A percentile compares a stretch with the other conserved stretches of the same genome.
phyloP scores from a whole-genome alignment of 345 rosid genomes.

The Pistacia atlantica region DNA sequence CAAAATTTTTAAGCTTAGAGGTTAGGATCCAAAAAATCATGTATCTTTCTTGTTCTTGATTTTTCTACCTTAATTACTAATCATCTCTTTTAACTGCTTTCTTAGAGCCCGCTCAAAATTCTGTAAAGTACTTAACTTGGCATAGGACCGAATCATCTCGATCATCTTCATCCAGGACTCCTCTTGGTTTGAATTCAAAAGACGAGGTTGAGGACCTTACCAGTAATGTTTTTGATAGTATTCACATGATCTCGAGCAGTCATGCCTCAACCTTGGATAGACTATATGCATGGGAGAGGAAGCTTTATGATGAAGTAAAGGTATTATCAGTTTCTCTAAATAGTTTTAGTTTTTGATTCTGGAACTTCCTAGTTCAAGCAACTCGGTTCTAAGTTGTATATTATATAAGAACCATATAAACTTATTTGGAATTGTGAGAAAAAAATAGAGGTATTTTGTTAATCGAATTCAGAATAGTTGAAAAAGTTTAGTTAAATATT shows the following conservation, averaged over 20 bases:
- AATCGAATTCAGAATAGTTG: no score
- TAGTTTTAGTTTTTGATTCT: not conserved
- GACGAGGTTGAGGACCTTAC: constrained; percentile 67
- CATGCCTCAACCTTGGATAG: constrained; percentile 95
- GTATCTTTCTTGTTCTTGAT: not conserved
- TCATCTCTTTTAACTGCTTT: constrained; percentile 24
- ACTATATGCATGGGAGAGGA: constrained; percentile 96
- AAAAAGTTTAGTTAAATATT: not conserved
- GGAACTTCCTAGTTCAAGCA: not conserved
- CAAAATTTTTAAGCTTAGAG: no score
- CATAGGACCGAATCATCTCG: constrained; percentile 85
- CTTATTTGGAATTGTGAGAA: not conserved
- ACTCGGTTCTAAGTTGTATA: not conserved
- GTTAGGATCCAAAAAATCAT: no score
- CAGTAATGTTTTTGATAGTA: constrained; percentile 61
- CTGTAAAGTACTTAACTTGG: constrained; percentile 80
- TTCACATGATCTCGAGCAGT: constrained; percentile 89
- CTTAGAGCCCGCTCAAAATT: constrained; percentile 71
- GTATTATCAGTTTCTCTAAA: constrained; percentile 36
- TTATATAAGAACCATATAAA: not conserved
- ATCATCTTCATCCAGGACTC: constrained; percentile 79
- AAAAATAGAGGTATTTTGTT: not conserved
- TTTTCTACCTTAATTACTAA: constrained; percentile 20
- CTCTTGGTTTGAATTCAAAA: constrained; percentile 52
- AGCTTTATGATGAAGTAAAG: constrained; percentile 98